Base-by-base conservation (phyloP, 2,329 filamentous ascomycete species). In the Sporothrix brunneoviolacea region DNA sequence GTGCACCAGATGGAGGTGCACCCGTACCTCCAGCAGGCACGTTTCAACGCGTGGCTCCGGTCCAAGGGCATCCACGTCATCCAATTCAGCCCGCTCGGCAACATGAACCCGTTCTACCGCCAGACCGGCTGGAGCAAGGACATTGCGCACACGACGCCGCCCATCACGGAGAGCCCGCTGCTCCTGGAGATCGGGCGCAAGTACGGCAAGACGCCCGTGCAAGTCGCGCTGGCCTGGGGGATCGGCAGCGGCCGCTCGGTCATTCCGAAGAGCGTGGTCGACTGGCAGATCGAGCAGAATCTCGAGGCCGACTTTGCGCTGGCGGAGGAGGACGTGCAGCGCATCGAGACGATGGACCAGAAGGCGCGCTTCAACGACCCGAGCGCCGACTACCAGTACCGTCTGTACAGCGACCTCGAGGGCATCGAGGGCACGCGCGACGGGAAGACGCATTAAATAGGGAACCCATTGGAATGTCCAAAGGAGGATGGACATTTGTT, bases 1-100 rank as follows among this genome's bases (percentile, higher is more conserved):
- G 75, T 77, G 58, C 86, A 86, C 66, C 83, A 86, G 66, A 80
- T 86, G 55, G 83, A 86, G 63, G 80, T 80, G 46, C 82, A 86
- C 63, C 81, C 83, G 2, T 84, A 83, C 59, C 71, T 86, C 10
- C 83, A 84, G 62, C 83, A 80, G 61, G 67, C 68, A 2, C 70
- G 76, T 16, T 66, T 87, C 24, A 64, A 83, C 8, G 68, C 74
- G 13, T 81, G 75, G 64, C 80, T 75, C 66, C 65, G 75, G 48
- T 63, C 71, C 56, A 76, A 83, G 63, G 70, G 70, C 54, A 84
- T 86, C 55, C 69, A 79, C 53, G 64, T 84, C 41, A 27, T 52
- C 39, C 76, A 79, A 59, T 85, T 85, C 66, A 83, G 78, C 36
- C 82, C 82, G 4, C 74, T 85, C 19, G 82, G 74, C 13, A 79